phyloP scores from a whole-genome alignment of 352 stramenopile genomes.

The Pythium pyrilobum region DNA sequence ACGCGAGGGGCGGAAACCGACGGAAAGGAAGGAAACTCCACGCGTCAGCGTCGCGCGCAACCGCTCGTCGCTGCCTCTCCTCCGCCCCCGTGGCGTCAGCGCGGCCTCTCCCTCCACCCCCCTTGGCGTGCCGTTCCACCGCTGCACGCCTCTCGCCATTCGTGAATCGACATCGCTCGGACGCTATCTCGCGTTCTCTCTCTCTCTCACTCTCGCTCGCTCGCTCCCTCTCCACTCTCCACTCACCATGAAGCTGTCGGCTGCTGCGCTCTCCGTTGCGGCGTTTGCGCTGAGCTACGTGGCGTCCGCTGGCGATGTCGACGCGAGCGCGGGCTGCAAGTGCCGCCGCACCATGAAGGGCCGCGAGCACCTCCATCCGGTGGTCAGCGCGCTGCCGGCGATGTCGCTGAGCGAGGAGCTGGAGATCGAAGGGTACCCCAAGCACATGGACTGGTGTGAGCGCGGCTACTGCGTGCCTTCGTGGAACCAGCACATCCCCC shows the following conservation, averaged over 20 bases:
- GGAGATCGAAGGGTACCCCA: slow-evolving; percentile 29
- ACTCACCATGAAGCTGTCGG: slow-evolving; percentile 9
- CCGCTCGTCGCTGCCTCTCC: too few species aligned
- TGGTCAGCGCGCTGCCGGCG: slow-evolving; percentile 14
- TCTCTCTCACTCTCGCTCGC: not conserved
- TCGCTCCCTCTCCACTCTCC: not conserved
- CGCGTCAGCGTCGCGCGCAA: too few species aligned
- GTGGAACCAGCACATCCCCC: slow-evolving; percentile 82
- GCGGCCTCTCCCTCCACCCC: too few species aligned
- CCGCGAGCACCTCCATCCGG: slow-evolving; percentile 54
- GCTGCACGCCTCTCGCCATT: too few species aligned
- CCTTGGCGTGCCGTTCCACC: too few species aligned
- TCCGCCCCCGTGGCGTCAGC: too few species aligned
- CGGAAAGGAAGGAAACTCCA: too few species aligned
- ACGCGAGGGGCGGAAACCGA: too few species aligned
- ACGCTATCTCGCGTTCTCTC: too few species aligned
- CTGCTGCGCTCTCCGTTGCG: not conserved
- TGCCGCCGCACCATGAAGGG: slow-evolving; percentile 75
- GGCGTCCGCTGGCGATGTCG: slow-evolving; percentile 1
- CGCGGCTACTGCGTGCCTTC: slow-evolving; percentile 69
- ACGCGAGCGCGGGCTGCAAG: slow-evolving; percentile 22
- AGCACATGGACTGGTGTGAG: slow-evolving; percentile 90
- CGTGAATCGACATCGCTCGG: too few species aligned
- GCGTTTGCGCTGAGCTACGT: not conserved
- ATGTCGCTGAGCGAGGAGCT: slow-evolving; percentile 24